phyloP scores from a whole-genome alignment of 2,329 filamentous ascomycete genomes.

The Capronia americana region DNA sequence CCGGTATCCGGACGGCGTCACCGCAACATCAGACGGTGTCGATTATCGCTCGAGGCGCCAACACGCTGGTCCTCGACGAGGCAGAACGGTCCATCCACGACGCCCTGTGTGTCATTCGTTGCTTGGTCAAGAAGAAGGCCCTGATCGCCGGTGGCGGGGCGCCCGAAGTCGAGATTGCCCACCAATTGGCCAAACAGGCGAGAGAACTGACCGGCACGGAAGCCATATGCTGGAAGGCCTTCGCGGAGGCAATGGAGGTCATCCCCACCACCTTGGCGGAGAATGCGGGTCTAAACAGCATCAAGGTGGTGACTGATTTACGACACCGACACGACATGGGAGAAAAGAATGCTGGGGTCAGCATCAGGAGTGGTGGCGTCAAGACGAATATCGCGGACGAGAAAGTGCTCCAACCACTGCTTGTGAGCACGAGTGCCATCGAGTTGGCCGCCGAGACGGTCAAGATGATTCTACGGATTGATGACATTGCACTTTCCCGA shows the following conservation, averaged over 20 bases:
- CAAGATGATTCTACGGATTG: conserved; percentile 84
- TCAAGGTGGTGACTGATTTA: conserved; percentile 97
- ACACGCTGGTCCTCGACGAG: conserved; percentile 92
- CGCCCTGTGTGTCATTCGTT: conserved; percentile 95
- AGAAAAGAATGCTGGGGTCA: conserved; percentile 94
- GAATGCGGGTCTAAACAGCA: conserved; percentile 96
- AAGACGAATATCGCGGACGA: conserved; percentile 97
- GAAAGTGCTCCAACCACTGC: conserved; percentile 92
- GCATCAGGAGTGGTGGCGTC: conserved; percentile 96
- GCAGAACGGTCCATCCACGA: conserved; percentile 97
- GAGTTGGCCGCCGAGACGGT: conserved; percentile 97
- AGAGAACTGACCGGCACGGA: conserved; percentile 88
- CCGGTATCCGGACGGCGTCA: conserved; percentile 77
- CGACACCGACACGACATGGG: conserved; percentile 93
- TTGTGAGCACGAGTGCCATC: conserved; percentile 97
- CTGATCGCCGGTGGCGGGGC: conserved; percentile 96
- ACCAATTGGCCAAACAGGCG: conserved; percentile 80
- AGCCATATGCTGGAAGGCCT: conserved; percentile 98
- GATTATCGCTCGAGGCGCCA: conserved; percentile 92
- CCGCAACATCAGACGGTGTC: conserved; percentile 78
- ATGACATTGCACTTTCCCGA: conserved; percentile 66
- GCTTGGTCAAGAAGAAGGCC: conserved; percentile 99
- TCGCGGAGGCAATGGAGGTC: conserved; percentile 96
- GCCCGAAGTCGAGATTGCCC: conserved; percentile 94
- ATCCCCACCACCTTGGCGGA: conserved; percentile 96